These are phyloP conservation scores for Croton setiger DNA, from an alignment of 441 rosid genomes.

Conservation along the genomic window DNA sequence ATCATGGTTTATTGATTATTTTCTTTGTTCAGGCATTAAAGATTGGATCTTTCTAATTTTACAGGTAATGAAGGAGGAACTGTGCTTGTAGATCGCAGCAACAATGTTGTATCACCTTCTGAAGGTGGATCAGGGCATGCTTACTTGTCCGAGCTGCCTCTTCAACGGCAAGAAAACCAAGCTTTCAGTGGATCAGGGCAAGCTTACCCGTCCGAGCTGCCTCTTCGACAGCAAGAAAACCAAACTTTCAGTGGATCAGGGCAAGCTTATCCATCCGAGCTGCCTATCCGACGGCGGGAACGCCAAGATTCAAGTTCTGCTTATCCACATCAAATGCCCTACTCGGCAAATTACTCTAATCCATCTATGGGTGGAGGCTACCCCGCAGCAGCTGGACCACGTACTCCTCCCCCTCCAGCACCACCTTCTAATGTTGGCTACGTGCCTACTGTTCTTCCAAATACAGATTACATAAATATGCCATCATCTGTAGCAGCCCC, in stretches of 20 bases:
- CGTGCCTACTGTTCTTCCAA: slow-evolving; percentile 54
- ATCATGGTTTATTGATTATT: not conserved
- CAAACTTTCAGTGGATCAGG: slow-evolving; percentile 24
- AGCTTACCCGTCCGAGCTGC: slow-evolving; percentile 27
- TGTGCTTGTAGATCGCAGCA: slow-evolving; percentile 34
- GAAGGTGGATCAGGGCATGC: slow-evolving; percentile 30
- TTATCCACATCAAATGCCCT: slow-evolving; percentile 30
- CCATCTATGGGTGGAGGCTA: slow-evolving; percentile 34
- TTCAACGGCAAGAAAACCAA: slow-evolving; percentile 27
- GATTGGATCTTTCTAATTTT: not conserved
- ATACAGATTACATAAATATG: slow-evolving; percentile 44
- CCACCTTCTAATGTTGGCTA: slow-evolving; percentile 57
- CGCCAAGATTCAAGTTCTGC: slow-evolving; percentile 28
- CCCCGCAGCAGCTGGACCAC: slow-evolving; percentile 35
- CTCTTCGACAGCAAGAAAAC: slow-evolving; percentile 31
- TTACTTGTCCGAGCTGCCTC: slow-evolving; percentile 31
- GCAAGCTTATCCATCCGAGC: slow-evolving; percentile 29
- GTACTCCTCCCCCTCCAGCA: slow-evolving; percentile 53
- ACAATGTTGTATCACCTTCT: slow-evolving; percentile 19
- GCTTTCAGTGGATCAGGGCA: slow-evolving; percentile 23
- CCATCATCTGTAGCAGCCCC: slow-evolving; percentile 42
- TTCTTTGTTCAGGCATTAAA: not conserved
- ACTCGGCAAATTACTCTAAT: slow-evolving; percentile 33
- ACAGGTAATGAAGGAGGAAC: slow-evolving; percentile 63
- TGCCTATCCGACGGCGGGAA: slow-evolving; percentile 29